phyloP scores from a whole-genome alignment of 1,139 yeast species.

The Magnusiomyces magnusii region DNA sequence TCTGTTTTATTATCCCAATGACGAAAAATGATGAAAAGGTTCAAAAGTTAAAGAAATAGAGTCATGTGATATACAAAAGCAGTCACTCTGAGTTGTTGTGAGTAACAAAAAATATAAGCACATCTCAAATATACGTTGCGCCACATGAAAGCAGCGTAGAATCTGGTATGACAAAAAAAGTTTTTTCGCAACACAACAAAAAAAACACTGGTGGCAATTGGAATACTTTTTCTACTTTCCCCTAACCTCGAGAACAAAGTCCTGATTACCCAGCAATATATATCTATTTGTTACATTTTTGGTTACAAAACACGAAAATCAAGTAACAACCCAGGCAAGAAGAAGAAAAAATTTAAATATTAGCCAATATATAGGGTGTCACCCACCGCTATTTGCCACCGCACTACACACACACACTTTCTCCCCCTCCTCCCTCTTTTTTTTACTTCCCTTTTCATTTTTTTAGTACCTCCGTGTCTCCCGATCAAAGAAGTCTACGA shows the following conservation, averaged over 20 bases:
- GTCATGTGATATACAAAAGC: background rate
- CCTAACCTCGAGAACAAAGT: background rate
- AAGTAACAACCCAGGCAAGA: no score
- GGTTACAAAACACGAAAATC: background rate
- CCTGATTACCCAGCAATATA: background rate
- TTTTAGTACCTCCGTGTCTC: conserved; percentile 1
- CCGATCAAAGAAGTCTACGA: conserved; percentile 4
- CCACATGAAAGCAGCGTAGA: background rate
- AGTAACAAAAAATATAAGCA: background rate
- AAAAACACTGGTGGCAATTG: no score
- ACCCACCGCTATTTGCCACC: background rate
- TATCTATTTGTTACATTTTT: background rate
- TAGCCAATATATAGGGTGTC: background rate
- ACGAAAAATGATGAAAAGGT: no score
- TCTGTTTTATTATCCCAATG: no score
- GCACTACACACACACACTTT: background rate
- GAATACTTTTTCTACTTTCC: background rate
- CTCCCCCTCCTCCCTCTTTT: background rate
- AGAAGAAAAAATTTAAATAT: no score
- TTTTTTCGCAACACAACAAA: background rate
- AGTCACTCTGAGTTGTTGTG: background rate
- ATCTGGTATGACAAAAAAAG: background rate
- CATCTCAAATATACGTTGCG: background rate
- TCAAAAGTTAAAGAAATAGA: no score
- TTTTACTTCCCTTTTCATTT: background rate